Evolutionary conservation across 192 early-diverging fungal genomes (phyloP).

Genomic region (Pilaira anomala): DNA sequence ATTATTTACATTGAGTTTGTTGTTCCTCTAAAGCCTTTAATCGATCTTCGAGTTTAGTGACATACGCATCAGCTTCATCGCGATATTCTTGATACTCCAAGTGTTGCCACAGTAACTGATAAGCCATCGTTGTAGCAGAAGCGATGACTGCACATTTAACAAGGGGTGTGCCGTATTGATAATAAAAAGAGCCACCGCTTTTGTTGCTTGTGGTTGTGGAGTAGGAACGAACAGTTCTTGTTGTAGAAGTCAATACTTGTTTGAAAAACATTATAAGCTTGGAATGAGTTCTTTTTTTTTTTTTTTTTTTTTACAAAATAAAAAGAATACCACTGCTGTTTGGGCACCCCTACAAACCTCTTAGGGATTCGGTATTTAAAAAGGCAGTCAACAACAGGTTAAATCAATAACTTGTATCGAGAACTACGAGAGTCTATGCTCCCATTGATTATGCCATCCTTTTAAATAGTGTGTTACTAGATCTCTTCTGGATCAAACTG

Average conservation of each 20-base stretch:
- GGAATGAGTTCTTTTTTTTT: too few species aligned
- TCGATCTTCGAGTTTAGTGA: conserved; percentile 25
- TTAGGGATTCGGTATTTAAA: too few species aligned
- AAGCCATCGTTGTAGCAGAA: conserved; percentile 25
- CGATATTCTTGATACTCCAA: conserved; percentile 37
- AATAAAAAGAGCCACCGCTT: conserved; percentile 21
- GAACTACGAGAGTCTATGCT: too few species aligned
- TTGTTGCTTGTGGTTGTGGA: background rate
- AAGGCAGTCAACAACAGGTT: too few species aligned
- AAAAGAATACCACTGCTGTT: too few species aligned
- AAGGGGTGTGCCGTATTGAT: conserved; percentile 35
- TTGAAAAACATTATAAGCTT: conserved; percentile 1
- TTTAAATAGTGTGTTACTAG: too few species aligned
- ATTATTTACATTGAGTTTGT: background rate
- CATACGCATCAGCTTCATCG: conserved; percentile 20
- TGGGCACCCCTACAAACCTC: too few species aligned
- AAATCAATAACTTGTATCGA: too few species aligned
- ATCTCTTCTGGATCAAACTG: too few species aligned
- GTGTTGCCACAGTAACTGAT: conserved; percentile 27
- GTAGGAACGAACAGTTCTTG: background rate
- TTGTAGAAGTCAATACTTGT: background rate
- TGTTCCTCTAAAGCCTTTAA: conserved; percentile 25
- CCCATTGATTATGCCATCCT: too few species aligned
- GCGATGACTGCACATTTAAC: conserved; percentile 33
- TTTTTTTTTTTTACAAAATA: too few species aligned